phyloP scores from a whole-genome alignment of 176 grass and related monocot species.

The Aegilops bicornis region DNA sequence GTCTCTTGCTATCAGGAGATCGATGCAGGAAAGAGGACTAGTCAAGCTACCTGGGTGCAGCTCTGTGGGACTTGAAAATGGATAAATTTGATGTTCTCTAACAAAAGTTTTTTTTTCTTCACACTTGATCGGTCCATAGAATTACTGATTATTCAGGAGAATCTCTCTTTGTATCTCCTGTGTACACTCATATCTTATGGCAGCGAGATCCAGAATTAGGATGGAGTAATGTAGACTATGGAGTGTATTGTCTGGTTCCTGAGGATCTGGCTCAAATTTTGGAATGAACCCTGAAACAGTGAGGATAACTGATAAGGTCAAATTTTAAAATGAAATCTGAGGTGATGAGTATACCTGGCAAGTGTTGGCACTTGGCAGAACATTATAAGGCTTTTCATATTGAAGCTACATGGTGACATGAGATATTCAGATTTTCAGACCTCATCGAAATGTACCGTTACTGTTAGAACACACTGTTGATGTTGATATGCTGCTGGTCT shows the following conservation, averaged over 20 bases:
- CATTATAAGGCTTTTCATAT: background rate
- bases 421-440: background rate
- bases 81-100: conserved; percentile 21
- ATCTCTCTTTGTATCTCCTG: background rate
- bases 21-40: conserved; percentile 59
- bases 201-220: background rate
- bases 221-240: background rate
- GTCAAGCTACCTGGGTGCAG: conserved; percentile 63
- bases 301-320: background rate
- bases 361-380: background rate
- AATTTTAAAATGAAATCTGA: background rate
- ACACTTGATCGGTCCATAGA: background rate
- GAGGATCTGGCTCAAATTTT: background rate
- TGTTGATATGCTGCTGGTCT: background rate
- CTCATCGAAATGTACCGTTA: background rate
- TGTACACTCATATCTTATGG: background rate
- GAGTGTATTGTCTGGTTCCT: background rate
- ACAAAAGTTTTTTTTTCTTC: background rate
- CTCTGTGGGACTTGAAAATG: conserved; percentile 47
- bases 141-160: background rate
- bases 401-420: background rate
- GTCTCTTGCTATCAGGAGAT: conserved; percentile 44
- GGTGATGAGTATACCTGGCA: background rate
- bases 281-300: background rate
- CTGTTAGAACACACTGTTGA: background rate